Conservation (phyloP, 768 basidiomycete genomes). For the Tubosaeta brunneosetosa region DNA sequence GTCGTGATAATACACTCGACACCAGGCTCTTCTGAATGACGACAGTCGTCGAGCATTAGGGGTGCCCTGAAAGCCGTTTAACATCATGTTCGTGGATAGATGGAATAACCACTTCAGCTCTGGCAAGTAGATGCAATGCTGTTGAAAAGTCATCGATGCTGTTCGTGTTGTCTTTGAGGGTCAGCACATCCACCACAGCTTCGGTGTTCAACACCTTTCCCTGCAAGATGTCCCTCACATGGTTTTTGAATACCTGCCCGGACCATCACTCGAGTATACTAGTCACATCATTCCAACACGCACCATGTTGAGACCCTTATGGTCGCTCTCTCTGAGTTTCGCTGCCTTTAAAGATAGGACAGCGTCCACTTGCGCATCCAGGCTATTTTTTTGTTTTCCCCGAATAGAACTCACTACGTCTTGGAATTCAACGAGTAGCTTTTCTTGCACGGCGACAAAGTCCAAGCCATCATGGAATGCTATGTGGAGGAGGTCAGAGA, state of each 20-base stretch:
- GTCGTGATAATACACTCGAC: slow-evolving; percentile 83
- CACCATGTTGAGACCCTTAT: slow-evolving; percentile 46
- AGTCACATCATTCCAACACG: not conserved
- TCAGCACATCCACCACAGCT: slow-evolving; percentile 77
- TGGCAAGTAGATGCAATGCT: slow-evolving; percentile 62
- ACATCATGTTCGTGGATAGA: not conserved
- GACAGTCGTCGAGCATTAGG: slow-evolving; percentile 67
- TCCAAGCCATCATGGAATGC: slow-evolving; percentile 86
- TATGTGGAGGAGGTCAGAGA: slow-evolving; percentile 28
- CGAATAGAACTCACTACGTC: slow-evolving; percentile 43
- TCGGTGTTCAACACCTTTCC: slow-evolving; percentile 74
- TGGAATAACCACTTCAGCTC: slow-evolving; percentile 40
- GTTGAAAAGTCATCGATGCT: slow-evolving; percentile 62
- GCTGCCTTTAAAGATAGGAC: slow-evolving; percentile 54
- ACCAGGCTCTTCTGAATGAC: slow-evolving; percentile 77
- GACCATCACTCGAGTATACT: not conserved
- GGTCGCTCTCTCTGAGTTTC: slow-evolving; percentile 35
- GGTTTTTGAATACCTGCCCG: slow-evolving; percentile 61
- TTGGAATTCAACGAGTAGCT: slow-evolving; percentile 59
- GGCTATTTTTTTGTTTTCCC: slow-evolving; percentile 51
- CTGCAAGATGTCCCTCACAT: slow-evolving; percentile 65
- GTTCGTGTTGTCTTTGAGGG: slow-evolving; percentile 72
- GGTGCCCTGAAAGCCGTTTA: slow-evolving; percentile 44
- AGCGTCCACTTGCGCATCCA: slow-evolving; percentile 65
- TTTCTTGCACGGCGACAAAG: slow-evolving; percentile 79